Evolutionary conservation across 768 basidiomycete genomes (phyloP).

Genomic region (Termitomyces sp.): DNA sequence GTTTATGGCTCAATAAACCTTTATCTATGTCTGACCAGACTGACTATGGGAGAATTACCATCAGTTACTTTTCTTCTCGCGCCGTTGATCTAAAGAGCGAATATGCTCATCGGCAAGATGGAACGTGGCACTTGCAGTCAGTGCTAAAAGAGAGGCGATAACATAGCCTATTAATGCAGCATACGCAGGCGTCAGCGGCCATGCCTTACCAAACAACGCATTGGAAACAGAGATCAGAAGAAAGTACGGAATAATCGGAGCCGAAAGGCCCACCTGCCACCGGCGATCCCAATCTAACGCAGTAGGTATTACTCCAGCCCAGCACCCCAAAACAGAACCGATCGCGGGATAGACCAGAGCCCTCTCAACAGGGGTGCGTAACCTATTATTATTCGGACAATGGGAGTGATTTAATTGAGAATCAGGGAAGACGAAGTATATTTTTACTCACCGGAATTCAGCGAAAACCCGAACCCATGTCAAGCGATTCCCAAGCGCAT

Average conservation of each 20-base stretch:
- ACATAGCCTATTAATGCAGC: slow-evolving; percentile 70
- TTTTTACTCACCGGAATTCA: slow-evolving; percentile 65
- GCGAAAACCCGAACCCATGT: slow-evolving; percentile 79
- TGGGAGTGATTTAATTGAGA: background rate
- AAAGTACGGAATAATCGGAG: background rate
- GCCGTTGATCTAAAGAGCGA: slow-evolving; percentile 14
- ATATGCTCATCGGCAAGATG: slow-evolving; percentile 36
- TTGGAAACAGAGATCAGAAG: background rate
- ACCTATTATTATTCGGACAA: slow-evolving; percentile 24
- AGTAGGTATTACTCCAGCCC: slow-evolving; percentile 79
- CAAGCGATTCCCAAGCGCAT: slow-evolving; percentile 47
- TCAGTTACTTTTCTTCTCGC: slow-evolving; percentile 15
- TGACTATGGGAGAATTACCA: background rate
- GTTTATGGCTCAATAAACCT: background rate
- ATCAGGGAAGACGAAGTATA: background rate
- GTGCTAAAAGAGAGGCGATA: slow-evolving; percentile 48
- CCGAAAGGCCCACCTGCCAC: slow-evolving; percentile 75
- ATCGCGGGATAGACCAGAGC: slow-evolving; percentile 75
- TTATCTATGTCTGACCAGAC: background rate
- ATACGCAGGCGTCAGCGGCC: slow-evolving; percentile 76
- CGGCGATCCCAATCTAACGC: slow-evolving; percentile 96
- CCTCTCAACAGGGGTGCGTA: slow-evolving; percentile 66
- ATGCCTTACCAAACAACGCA: slow-evolving; percentile 44
- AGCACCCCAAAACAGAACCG: slow-evolving; percentile 69
- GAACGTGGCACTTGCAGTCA: slow-evolving; percentile 36